A percentile compares a stretch with the other conserved stretches of the same genome.
These are phyloP conservation scores for Rhexocercosporidium sp. DNA, from an alignment of 2,329 filamentous ascomycete species.

Conservation along the genomic window DNA sequence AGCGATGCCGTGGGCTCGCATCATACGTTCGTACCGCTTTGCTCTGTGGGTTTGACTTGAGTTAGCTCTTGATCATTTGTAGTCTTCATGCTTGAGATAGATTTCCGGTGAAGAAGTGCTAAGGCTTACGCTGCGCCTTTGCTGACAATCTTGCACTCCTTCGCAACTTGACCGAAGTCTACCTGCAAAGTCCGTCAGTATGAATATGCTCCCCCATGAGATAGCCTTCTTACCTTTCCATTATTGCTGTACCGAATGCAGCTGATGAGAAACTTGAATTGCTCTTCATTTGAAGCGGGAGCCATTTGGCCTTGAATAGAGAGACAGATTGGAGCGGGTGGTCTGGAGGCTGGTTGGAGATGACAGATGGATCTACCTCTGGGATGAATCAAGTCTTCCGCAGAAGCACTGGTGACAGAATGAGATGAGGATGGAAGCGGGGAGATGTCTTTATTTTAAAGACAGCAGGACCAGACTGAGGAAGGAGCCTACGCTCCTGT, in stretches of 20 bases:
- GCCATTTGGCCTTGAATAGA: constrained; percentile 51
- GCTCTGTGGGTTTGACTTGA: constrained; percentile 50
- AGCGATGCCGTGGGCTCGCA: constrained; percentile 61
- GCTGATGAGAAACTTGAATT: constrained; percentile 68
- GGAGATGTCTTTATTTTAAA: constrained; percentile 32
- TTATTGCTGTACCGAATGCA: constrained; percentile 66
- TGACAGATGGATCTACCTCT: constrained; percentile 17
- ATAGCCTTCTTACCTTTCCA: constrained; percentile 59
- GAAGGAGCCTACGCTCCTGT: constrained; percentile 25
- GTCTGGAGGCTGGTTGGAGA: constrained; percentile 16
- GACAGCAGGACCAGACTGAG: constrained; percentile 17
- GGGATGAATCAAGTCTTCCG: constrained; percentile 23
- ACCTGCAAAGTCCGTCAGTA: constrained; percentile 52
- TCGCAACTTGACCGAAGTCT: constrained; percentile 68
- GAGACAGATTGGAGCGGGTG: neutral
- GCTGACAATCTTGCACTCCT: constrained; percentile 64
- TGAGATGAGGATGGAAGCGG: constrained; percentile 16
- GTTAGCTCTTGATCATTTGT: constrained; percentile 1
- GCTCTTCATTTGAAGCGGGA: constrained; percentile 55
- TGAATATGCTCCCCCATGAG: neutral
- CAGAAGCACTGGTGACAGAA: constrained; percentile 23
- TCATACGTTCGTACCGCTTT: constrained; percentile 70
- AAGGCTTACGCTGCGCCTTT: constrained; percentile 71
- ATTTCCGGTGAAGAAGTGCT: neutral
- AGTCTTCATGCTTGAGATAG: neutral